Evolutionary conservation across 163 green algal genomes (phyloP).

Genomic region (Chloromonas sp.): DNA sequence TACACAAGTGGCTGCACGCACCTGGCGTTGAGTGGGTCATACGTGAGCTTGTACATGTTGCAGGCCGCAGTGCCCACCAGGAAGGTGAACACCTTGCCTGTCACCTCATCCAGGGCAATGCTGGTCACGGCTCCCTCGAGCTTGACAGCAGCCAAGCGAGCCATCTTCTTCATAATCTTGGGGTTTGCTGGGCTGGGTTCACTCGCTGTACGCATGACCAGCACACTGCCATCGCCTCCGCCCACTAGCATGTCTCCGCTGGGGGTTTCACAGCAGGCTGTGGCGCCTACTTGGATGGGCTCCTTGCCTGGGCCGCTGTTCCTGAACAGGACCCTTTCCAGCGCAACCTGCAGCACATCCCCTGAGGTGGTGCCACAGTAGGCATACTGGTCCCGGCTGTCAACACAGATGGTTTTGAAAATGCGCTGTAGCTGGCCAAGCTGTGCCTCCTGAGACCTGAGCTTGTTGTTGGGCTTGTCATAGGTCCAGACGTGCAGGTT

Average conservation of each 20-base stretch:
- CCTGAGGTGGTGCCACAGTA: conserved; percentile 69
- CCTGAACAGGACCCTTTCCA: conserved; percentile 51
- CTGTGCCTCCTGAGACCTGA: conserved; percentile 52
- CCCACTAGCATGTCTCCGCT: conserved; percentile 53
- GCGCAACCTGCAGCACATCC: conserved; percentile 68
- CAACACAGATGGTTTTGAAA: conserved; percentile 55
- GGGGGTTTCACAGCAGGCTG: conserved; percentile 30
- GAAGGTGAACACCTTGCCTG: conserved; percentile 30
- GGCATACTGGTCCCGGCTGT: conserved; percentile 59
- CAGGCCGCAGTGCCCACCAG: conserved; percentile 59
- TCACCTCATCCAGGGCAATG: conserved; percentile 39
- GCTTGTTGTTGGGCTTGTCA: conserved; percentile 66
- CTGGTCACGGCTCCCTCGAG: conserved; percentile 56
- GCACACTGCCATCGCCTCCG: conserved; percentile 52
- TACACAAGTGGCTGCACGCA: no score
- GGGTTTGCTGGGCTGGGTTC: conserved; percentile 41
- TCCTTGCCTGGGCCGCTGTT: conserved; percentile 62
- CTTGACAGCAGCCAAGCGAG: conserved; percentile 24
- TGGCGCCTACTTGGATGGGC: conserved; percentile 48
- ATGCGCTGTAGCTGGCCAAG: conserved; percentile 66
- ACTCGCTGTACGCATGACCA: conserved; percentile 36
- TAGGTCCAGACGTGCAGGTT: conserved; percentile 75
- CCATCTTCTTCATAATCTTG: conserved; percentile 55
- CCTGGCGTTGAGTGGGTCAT: conserved; percentile 28
- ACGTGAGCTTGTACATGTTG: conserved; percentile 67